Percentiles rank a stretch among this genome's conserved stretches.
Evolutionary conservation across 768 basidiomycete species (phyloP).

Genomic region (Coprinopsis strossmayeri): DNA sequence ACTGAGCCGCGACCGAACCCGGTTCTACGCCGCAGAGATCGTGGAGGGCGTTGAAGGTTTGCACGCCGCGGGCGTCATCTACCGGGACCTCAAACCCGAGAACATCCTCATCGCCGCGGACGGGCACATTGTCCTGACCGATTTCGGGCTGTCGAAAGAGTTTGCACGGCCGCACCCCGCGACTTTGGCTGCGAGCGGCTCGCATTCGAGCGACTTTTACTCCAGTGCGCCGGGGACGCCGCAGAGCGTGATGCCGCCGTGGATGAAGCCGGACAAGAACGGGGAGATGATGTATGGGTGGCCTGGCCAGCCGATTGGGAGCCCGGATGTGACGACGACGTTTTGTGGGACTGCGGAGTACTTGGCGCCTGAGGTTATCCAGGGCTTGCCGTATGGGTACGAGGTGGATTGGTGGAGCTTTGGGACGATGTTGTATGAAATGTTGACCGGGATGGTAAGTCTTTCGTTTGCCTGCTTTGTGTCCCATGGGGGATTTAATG

Average conservation of each 20-base stretch:
- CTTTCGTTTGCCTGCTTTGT: constrained; percentile 11
- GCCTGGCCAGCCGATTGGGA: constrained; percentile 45
- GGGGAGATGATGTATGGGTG: constrained; percentile 50
- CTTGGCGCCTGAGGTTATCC: constrained; percentile 94
- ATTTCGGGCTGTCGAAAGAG: constrained; percentile 93
- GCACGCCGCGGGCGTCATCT: constrained; percentile 91
- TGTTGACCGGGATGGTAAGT: constrained; percentile 92
- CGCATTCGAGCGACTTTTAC: constrained; percentile 45
- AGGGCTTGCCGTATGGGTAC: constrained; percentile 83
- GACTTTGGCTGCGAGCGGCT: constrained; percentile 52
- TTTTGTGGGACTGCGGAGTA: constrained; percentile 98
- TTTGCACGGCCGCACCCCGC: constrained; percentile 56
- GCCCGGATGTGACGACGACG: constrained; percentile 67
- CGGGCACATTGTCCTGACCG: constrained; percentile 95
- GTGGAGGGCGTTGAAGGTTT: constrained; percentile 95
- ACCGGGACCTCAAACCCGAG: constrained; percentile 96
- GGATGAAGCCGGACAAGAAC: constrained; percentile 65
- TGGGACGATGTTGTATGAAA: constrained; percentile 96
- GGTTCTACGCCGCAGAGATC: constrained; percentile 97
- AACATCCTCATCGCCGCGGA: constrained; percentile 92
- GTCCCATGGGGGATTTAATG: constrained; percentile 8
- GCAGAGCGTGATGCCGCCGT: constrained; percentile 53
- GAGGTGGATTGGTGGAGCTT: constrained; percentile 99
- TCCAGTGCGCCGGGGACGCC: constrained; percentile 41
- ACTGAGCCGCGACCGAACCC: constrained; percentile 85